These are phyloP conservation scores for Geotrichum klebahnii DNA, from an alignment of 1,139 yeast genomes.

Conservation along the genomic window DNA sequence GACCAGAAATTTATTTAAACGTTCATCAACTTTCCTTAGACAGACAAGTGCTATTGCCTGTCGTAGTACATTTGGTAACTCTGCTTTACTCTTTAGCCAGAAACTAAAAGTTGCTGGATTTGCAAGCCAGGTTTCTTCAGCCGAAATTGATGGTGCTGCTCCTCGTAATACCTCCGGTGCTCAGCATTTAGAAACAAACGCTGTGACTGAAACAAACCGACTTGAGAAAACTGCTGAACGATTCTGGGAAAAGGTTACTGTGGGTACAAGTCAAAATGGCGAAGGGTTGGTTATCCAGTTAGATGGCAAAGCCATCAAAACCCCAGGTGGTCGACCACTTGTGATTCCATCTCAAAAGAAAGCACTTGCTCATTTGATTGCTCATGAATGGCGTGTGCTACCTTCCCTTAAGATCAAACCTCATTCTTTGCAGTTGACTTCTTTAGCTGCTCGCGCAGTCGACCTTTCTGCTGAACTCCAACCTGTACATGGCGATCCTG, in stretches of 20 bases:
- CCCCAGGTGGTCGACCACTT: constrained; percentile 75
- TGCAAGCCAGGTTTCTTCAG: background rate
- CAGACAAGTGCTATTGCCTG: no score
- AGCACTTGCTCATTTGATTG: constrained; percentile 66
- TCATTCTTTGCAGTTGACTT: constrained; percentile 79
- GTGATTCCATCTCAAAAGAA: constrained; percentile 56
- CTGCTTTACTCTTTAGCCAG: no score
- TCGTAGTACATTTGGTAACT: no score
- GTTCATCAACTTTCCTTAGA: no score
- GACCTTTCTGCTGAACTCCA: constrained; percentile 47
- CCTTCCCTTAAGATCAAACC: constrained; percentile 71
- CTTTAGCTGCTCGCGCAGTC: constrained; percentile 78
- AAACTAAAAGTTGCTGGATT: no score
- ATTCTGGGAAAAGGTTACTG: constrained; percentile 80
- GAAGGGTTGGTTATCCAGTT: constrained; percentile 53
- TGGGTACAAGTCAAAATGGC: constrained; percentile 37
- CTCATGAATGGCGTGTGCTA: constrained; percentile 83
- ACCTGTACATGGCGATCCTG: constrained; percentile 27
- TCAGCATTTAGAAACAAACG: constrained; percentile 27
- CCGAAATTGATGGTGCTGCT: no score
- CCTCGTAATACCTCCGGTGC: constrained; percentile 7
- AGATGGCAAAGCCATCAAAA: constrained; percentile 72
- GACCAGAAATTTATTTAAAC: no score
- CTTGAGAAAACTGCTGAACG: constrained; percentile 65
- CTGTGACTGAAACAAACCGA: constrained; percentile 58